phyloP scores from a whole-genome alignment of 2,329 filamentous ascomycete species.

The Stagonosporopsis vannaccii region DNA sequence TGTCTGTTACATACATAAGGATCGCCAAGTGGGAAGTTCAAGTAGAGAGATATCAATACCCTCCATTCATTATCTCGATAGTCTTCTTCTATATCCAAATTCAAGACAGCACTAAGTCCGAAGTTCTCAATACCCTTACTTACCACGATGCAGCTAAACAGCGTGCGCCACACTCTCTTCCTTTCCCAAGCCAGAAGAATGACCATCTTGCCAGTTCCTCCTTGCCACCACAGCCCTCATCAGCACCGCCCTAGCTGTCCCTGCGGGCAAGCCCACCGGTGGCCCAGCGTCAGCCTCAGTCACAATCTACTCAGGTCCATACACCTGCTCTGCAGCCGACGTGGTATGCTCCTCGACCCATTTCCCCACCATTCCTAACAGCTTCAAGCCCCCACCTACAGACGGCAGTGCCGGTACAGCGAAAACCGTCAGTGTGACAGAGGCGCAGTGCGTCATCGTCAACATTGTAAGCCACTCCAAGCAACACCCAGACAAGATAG shows the following conservation, averaged over 20 bases:
- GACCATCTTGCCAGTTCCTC: neutral
- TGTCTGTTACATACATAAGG: too few species aligned
- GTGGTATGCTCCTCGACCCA: neutral
- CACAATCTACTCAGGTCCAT: conserved; percentile 1
- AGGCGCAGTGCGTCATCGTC: conserved; percentile 2
- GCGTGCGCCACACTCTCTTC: neutral
- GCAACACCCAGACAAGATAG: too few species aligned
- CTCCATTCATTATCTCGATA: neutral
- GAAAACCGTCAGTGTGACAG: neutral
- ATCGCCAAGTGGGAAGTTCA: neutral
- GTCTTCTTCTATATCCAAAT: neutral
- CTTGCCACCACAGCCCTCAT: neutral
- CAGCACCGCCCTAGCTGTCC: neutral
- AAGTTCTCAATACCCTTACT: too few species aligned
- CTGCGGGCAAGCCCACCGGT: neutral
- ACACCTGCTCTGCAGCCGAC: neutral
- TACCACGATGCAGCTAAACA: neutral
- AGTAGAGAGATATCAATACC: neutral
- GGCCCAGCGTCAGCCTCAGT: conserved; percentile 2
- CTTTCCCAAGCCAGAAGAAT: neutral
- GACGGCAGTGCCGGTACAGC: neutral
- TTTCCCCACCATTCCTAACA: neutral
- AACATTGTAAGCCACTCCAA: neutral
- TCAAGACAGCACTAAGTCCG: too few species aligned
- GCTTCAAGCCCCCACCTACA: neutral